Evolutionary conservation across 306 rosid genomes (phyloP), one percentile per base, ranked within the genome.

Genomic region (Quercus berberidifolia): DNA sequence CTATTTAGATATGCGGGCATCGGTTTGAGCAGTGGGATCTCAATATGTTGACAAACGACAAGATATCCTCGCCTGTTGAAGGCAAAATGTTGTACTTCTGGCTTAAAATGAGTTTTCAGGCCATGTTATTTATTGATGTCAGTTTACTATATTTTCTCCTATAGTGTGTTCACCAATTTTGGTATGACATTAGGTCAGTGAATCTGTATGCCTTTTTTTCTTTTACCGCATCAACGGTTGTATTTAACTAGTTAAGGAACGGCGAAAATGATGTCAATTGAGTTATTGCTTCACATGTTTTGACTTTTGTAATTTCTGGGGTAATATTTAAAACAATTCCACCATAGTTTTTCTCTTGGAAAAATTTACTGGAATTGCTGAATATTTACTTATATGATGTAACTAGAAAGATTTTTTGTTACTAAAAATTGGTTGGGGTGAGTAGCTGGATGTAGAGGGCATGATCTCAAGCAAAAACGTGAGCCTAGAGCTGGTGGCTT

Each of bases 141-240:
- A 38, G 75, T 83, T 80, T 82, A 31, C 84, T 84, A 74, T 63
- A 76, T 69, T 76, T 67, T 58, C 33, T 52, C 77, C 31, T 74
- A 30, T 74, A 80, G 31, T 54, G 85, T 78, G 75, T 83, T 83
- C 78, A 69, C 80, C 88, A 83, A 78, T 90, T 90, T 91, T 87
- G 85, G 78, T 73, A 62, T 74, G 79, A 78, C 73, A 80, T 83
- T 49, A 70, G 81, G 87, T 69, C 68, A 77, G 64, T 69, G 77
- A 70, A 80, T 85, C 78, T 79, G 74, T 74, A 21, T 69, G 81
- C 51, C 31, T 73, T 52, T 80, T 74, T 23, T 64, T 74, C 63
- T 49, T 71, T 65, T 31, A 31, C 19, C 41, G 1, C 49, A 65
- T 65, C 71, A 65, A 65, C 30, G 33, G 49, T 31, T 65, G 71